Base-by-base conservation (phyloP, 495 filamentous ascomycete genomes). In the Neurospora sp. region DNA sequence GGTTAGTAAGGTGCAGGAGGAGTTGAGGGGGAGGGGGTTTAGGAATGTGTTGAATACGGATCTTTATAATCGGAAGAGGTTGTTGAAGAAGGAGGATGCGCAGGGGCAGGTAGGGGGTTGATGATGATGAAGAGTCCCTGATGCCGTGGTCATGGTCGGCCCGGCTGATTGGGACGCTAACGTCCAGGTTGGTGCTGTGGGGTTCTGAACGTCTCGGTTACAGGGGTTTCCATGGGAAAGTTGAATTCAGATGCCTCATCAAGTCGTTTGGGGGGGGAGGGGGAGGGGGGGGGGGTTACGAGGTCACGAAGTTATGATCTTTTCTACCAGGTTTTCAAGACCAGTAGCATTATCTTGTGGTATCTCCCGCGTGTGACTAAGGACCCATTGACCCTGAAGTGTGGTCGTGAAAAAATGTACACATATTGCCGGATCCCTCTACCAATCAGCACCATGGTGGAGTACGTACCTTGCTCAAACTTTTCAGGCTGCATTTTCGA, bases 11-110 rank as follows among this genome's bases (percentile, higher is more conserved):
- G 79, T 82, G n/a, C 79, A 81, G 73, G 78, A 82, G 68, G 79
- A 82, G 76, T 74, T 82, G 45, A 73, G 76, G 70, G 27, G 39
- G 22, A 69, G 78, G 70, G 79, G 79, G n/a, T 80, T 78, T 71
- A 70, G 71, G 69, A 80, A 82, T 68, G 80, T 82, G 73, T 42
- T 82, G 69, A 80, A 82, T 42, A 81, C 79, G 22, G 80, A 82
- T 59, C 53, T 82, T 70, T 79, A 80, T 41, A 82, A 82, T 70
- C 78, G 80, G 70, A 82, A 82, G 71, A 70, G 80, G 70, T 31
- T 78, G 70, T 69, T 82, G 45, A 76, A 77, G 76, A 78, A 80
- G 75, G 78, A 79, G 59, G 77, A 77, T 31, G 40, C 65, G 31
- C 42, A 71, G 68, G 40, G 9, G 41, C 22, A 70, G 40, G 20